Evolutionary conservation across 441 rosid genomes (phyloP).

Genomic region (Jatropha podagrica): DNA sequence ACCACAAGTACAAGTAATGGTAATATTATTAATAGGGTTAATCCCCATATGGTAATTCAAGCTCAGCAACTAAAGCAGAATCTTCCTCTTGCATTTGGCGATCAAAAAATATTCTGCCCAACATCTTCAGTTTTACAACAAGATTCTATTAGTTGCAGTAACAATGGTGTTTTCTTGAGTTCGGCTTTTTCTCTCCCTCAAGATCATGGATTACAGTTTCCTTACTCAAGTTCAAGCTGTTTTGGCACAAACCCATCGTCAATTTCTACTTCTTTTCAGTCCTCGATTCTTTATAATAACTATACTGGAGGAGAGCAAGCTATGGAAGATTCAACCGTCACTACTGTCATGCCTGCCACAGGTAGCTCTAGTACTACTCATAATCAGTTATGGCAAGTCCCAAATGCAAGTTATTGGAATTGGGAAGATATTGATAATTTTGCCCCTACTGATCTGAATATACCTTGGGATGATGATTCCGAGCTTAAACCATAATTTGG

Average conservation of each 20-base stretch:
- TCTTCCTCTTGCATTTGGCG: conserved; percentile 25
- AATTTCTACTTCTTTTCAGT: conserved; percentile 30
- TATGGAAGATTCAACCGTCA: conserved; percentile 33
- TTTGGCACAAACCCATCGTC: conserved; percentile 32
- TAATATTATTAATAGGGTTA: conserved; percentile 15
- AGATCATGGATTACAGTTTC: conserved; percentile 29
- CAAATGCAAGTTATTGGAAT: conserved; percentile 39
- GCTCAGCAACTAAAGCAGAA: conserved; percentile 31
- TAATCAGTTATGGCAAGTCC: conserved; percentile 34
- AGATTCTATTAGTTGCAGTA: conserved; percentile 22
- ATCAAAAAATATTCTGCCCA: conserved; percentile 25
- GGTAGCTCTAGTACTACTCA: conserved; percentile 13
- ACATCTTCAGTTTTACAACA: conserved; percentile 27
- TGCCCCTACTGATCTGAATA: conserved; percentile 40
- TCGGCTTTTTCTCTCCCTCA: conserved; percentile 28
- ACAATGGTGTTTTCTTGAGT: conserved; percentile 13
- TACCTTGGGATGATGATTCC: conserved; percentile 53
- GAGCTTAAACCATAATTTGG: conserved; percentile 47
- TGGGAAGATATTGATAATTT: conserved; percentile 57
- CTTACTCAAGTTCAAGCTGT: conserved; percentile 29
- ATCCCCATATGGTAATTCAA: conserved; percentile 29
- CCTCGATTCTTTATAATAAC: conserved; percentile 25
- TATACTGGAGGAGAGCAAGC: conserved; percentile 11
- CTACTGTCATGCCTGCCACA: conserved; percentile 23
- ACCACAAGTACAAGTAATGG: neutral